Base-by-base conservation (phyloP, 345 rosid species). In the Acer campestre region DNA sequence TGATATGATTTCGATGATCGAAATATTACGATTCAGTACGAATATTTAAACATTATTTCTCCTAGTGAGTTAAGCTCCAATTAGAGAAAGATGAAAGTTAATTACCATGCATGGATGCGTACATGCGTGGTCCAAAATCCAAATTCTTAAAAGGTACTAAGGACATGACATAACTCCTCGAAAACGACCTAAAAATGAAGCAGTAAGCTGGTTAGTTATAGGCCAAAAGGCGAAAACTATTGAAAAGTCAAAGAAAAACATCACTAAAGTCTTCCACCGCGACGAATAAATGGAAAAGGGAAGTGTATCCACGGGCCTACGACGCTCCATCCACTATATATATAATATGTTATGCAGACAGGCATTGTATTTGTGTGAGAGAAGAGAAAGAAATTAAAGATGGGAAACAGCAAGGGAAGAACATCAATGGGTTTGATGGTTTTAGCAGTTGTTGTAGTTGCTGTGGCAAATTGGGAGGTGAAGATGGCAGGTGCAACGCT, bases 401-500 rank as follows among this genome's bases (percentile, higher is more conserved):
- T 0, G n/a, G 62, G 40, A 31, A 31, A 14, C 10, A 56, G 46
- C 71, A 76, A 56, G 68, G 8, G 27, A 67, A 66, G 31, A 2
- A 29, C n/a, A 8, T 63, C 77, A 76, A 18, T 48, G 38, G 53
- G 27, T 8, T 56, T 53, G 35, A 22, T 84, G 35, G 38, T 75
- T 31, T 2, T 81, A 1, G 4, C 73, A 16, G 20, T 68, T 12
- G 13, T 73, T 11, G 17, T 73, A 2, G 77, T 12, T 5, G 42
- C 53, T 8, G 25, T 42, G 46, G 64, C 31, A 10, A 23, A 66
- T 56, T 38, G 70, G 72, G 82, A 44, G 35, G 48, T 71, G 59
- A 51, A 70, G 42, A 66, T 13, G 77, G 86, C 55, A 0, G 48
- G 12, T 18, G 86, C 82, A 4, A 78, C 0, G 0, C 81, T 48